Conservation (phyloP, 2,329 filamentous ascomycete species). For the Tolypocladium pustulatum region DNA sequence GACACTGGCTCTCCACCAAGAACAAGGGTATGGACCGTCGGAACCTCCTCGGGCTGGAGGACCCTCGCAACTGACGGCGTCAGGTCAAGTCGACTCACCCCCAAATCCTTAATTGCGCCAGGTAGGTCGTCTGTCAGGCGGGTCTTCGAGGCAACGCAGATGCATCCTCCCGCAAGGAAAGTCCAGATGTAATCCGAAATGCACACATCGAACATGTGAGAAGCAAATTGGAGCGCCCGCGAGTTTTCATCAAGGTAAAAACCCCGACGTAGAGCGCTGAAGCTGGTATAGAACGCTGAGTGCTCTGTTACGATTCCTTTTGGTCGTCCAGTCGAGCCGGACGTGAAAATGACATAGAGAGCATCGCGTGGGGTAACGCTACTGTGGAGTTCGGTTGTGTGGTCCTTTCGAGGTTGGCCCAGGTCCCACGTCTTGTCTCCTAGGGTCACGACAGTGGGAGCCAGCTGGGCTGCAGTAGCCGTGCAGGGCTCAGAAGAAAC, state of each 20-base stretch:
- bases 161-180: conserved; percentile 1
- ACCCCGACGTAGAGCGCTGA: neutral
- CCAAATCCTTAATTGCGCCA: neutral
- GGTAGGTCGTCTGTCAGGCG: neutral
- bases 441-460: neutral
- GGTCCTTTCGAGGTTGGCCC: neutral
- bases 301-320: conserved; percentile 1
- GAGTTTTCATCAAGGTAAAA: neutral
- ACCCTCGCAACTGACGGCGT: conserved; percentile 1
- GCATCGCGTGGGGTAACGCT: neutral
- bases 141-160: conserved; percentile 1
- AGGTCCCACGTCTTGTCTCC: neutral
- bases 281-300: neutral
- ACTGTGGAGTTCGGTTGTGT: neutral
- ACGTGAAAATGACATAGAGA: conserved; percentile 2
- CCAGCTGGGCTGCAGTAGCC: neutral
- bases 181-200: conserved; percentile 3
- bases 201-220: conserved; percentile 2
- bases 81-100: neutral
- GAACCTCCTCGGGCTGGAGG: neutral
- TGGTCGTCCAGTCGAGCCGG: conserved; percentile 1
- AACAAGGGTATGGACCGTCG: neutral
- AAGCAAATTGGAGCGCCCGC: conserved; percentile 1
- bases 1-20: conserved; percentile 1
- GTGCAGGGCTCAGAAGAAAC: neutral